Percentiles rank a stretch among this genome's conserved stretches.
Conservation (phyloP, 345 rosid species). For the Mercurialis annua region DNA sequence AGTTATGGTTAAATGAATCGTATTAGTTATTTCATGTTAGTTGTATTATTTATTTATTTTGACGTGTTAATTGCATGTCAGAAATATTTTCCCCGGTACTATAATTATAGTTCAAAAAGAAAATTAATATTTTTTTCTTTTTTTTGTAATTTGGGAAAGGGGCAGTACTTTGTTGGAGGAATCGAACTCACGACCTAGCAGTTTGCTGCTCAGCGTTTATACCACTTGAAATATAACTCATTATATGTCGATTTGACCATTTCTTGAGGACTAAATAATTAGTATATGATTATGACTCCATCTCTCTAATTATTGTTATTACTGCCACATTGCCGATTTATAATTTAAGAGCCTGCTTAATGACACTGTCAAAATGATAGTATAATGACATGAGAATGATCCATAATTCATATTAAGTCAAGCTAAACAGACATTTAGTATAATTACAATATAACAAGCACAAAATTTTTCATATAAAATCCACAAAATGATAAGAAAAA, state of each 20-base stretch:
- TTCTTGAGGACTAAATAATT: not conserved
- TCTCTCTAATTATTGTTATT: not conserved
- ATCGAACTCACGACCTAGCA: too few species aligned
- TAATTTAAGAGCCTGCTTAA: not conserved
- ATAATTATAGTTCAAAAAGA: too few species aligned
- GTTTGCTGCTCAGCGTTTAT: too few species aligned
- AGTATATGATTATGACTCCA: not conserved
- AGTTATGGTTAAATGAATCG: too few species aligned
- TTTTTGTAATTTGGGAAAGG: too few species aligned
- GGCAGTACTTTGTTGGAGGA: too few species aligned
- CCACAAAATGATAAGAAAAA: not conserved
- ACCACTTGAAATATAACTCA: too few species aligned
- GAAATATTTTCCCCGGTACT: too few species aligned
- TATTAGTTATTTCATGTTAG: too few species aligned
- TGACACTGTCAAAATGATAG: constrained; percentile 1
- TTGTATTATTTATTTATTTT: too few species aligned
- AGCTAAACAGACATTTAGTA: not conserved
- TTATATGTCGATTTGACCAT: not conserved
- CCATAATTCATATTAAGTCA: not conserved
- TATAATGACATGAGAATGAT: not conserved
- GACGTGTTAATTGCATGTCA: too few species aligned
- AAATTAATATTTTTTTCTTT: too few species aligned
- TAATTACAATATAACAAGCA: constrained; percentile 9
- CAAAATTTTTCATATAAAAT: not conserved
- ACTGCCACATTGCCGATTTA: not conserved